phyloP scores from a whole-genome alignment of 306 rosid species.

The Fragaria nilgerrensis region DNA sequence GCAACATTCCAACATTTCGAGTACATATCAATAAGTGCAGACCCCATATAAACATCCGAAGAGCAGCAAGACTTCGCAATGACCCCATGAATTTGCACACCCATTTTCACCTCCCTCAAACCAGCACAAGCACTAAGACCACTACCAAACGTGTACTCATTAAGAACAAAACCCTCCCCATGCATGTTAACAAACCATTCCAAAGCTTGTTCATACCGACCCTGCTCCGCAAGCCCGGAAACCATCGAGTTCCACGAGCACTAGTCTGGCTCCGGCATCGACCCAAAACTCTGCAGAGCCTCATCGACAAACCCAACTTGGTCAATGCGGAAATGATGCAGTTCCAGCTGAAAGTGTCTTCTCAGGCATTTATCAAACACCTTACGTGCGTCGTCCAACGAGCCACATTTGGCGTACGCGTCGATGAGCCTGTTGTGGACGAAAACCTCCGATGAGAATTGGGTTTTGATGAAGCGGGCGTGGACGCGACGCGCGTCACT shows the following conservation, averaged over 20 bases:
- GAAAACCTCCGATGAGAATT: conserved; percentile 8
- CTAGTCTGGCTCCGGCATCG: conserved; percentile 21
- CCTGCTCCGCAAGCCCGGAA: conserved; percentile 8
- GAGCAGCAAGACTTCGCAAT: conserved; percentile 23
- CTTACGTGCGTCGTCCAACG: conserved; percentile 24
- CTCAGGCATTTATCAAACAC: conserved; percentile 26
- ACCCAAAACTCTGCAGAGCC: conserved; percentile 17
- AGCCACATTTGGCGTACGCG: conserved; percentile 23
- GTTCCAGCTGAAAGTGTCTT: conserved; percentile 29
- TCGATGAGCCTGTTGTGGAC: conserved; percentile 26
- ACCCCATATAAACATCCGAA: conserved; percentile 28
- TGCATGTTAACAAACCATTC: conserved; percentile 17
- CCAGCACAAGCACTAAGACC: conserved; percentile 32
- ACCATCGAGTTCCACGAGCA: conserved; percentile 34
- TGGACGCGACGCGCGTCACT: too few relatives aligned
- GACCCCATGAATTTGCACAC: conserved; percentile 23
- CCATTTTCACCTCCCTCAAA: conserved; percentile 21
- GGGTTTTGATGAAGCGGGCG: conserved; percentile 23
- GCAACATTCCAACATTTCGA: conserved; percentile 22
- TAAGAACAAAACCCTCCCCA: conserved; percentile 23
- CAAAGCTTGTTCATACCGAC: too few relatives aligned
- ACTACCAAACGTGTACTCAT: conserved; percentile 24
- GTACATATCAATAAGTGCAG: conserved; percentile 36
- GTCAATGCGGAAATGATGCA: conserved; percentile 17
- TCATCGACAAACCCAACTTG: conserved; percentile 23